A percentile compares a stretch with the other conserved stretches of the same genome.
Evolutionary conservation across 169 alveolate species (phyloP).

Genomic region (Plasmodium coatneyi): DNA sequence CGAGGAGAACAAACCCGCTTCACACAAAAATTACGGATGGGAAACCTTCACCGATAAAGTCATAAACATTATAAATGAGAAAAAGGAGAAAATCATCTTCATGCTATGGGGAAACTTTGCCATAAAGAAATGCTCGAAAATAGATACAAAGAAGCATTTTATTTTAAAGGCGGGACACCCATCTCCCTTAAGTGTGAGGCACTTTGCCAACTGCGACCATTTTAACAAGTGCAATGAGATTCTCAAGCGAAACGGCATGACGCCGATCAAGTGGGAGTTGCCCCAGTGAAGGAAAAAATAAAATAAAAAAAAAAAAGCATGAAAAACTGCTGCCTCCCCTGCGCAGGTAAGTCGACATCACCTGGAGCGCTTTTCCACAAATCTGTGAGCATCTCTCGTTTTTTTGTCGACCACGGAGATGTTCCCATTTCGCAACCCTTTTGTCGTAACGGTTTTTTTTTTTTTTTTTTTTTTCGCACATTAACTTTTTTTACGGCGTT

Average conservation of each 20-base stretch:
- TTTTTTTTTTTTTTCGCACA: neutral
- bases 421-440: neutral
- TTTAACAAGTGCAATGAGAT: conserved; percentile 88
- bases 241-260: conserved; percentile 76
- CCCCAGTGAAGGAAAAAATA: conserved; percentile 70
- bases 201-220: conserved; percentile 86
- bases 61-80: conserved; percentile 86
- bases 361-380: neutral
- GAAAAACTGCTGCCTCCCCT: neutral
- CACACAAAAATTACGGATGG: conserved; percentile 91
- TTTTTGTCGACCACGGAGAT: neutral
- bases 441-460: neutral
- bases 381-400: neutral
- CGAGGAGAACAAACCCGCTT: conserved; percentile 68
- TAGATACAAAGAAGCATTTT: conserved; percentile 91
- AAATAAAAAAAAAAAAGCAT: neutral
- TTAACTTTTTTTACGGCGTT: neutral
- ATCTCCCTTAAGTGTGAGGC: conserved; percentile 92
- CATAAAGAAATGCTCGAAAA: conserved; percentile 90
- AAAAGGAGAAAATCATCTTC: conserved; percentile 89
- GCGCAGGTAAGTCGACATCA: neutral
- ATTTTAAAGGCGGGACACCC: conserved; percentile 98
- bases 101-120: conserved; percentile 96
- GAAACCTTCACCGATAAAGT: conserved; percentile 91
- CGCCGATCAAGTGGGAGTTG: conserved; percentile 84